Percentiles rank a stretch among this genome's conserved stretches.
phyloP scores from a whole-genome alignment of 805 yeast genomes.

The Cyberlindnera galapagoensis region DNA sequence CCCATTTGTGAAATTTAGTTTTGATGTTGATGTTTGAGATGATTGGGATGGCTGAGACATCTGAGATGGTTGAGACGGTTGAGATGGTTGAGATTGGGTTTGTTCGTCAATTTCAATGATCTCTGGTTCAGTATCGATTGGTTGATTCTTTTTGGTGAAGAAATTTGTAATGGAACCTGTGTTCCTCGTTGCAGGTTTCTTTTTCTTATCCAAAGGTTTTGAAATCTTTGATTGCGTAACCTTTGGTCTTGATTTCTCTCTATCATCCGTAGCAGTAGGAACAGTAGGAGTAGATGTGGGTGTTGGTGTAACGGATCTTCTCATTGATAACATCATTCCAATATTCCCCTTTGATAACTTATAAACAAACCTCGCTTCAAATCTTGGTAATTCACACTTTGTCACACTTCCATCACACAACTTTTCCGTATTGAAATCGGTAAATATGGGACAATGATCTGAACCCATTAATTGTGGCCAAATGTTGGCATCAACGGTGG shows the following conservation, averaged over 20 bases:
- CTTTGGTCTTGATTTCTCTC: no score
- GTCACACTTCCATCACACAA: slow-evolving; percentile 4
- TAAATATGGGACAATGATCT: slow-evolving; percentile 88
- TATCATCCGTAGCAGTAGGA: no score
- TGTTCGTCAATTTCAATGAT: no score
- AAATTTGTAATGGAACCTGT: slow-evolving; percentile 11
- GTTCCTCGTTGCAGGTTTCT: not conserved
- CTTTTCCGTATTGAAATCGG: slow-evolving; percentile 44
- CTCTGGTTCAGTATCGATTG: not conserved
- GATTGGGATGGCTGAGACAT: not conserved
- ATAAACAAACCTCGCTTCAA: slow-evolving; percentile 50
- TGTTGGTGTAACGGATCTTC: slow-evolving; percentile 10
- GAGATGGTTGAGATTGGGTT: no score
- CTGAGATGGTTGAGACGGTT: no score
- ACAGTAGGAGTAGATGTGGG: slow-evolving; percentile 3
- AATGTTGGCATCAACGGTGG: slow-evolving; percentile 39
- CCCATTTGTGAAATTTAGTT: slow-evolving; percentile 13
- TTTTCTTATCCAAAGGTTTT: slow-evolving; percentile 3
- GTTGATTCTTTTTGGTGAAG: slow-evolving; percentile 8
- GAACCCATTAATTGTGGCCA: slow-evolving; percentile 74
- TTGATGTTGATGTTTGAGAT: slow-evolving; percentile 1
- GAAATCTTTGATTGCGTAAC: slow-evolving; percentile 9
- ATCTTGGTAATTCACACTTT: slow-evolving; percentile 26
- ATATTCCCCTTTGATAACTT: slow-evolving; percentile 32
- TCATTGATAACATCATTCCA: slow-evolving; percentile 29